Percentiles rank a stretch among this genome's conserved stretches.
Conservation (phyloP, 306 rosid genomes). For the Cucurbita pepo region DNA sequence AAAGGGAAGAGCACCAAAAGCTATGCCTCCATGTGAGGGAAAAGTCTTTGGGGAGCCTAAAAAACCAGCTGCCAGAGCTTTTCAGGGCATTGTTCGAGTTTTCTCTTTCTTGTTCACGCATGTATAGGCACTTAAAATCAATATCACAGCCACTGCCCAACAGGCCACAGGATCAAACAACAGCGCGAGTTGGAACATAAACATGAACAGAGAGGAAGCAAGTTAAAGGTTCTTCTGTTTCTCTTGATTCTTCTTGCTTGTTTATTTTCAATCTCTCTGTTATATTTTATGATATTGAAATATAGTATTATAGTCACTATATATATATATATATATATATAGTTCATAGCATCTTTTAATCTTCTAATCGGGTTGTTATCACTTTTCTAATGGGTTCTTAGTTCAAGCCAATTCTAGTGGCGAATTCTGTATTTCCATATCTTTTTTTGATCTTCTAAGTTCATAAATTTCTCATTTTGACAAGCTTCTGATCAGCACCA, state of each 20-base stretch:
- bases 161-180: neutral
- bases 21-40: conserved; percentile 66
- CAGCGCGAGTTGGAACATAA: neutral
- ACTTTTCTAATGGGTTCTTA: too few species aligned
- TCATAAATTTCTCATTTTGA: neutral
- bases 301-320: too few species aligned
- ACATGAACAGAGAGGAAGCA: neutral
- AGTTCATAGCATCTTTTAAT: too few species aligned
- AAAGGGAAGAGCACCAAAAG: conserved; percentile 37
- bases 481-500: neutral
- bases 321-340: too few species aligned
- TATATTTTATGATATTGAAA: too few species aligned
- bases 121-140: conserved; percentile 43
- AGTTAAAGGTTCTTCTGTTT: neutral
- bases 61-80: conserved; percentile 66
- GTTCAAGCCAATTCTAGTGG: too few species aligned
- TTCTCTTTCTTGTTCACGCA: conserved; percentile 37
- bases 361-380: too few species aligned
- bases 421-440: too few species aligned
- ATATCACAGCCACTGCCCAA: conserved; percentile 20
- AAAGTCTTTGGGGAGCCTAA: conserved; percentile 54
- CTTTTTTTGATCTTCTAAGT: too few species aligned
- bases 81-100: conserved; percentile 53
- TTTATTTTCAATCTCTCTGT: neutral
- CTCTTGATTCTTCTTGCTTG: neutral